Evolutionary conservation across 2,329 filamentous ascomycete species (phyloP), one percentile per base, ranked within the genome.

Genomic region (Arthrobotrys sinensis): DNA sequence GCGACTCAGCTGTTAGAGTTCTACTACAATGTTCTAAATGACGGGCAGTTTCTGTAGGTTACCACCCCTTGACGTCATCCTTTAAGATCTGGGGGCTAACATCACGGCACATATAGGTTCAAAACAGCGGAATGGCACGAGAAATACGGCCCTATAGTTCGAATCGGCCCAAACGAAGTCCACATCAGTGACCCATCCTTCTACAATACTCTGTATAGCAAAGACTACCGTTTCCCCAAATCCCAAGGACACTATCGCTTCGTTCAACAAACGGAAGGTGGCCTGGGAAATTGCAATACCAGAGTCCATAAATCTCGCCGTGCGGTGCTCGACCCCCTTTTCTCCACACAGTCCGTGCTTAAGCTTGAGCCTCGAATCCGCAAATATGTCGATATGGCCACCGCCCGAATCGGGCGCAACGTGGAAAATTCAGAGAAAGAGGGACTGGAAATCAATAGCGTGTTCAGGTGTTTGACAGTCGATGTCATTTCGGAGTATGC

Each of bases 401-500:
- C 46, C 38, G 21, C 57, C 1, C 72, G 72, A 81, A 69, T 82
- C 81, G 43, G 80, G 80, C 1, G 82, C 84, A 75, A 80, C 84
- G 36, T 82, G 83, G 64, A 82, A 82, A 40, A 38, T 2, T 66
- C 67, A 11, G 67, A 62, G 21, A 60, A 67, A 32, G 67, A 72
- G 24, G 75, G 75, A 1, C 67, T 72, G 10, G 75, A 68, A 28
- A 72, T 78, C 21, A 72, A 78, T 21, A 19, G 43, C 3, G 52
- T 78, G 4, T 82, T 85, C 52, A 82, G 83, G 2, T 84, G 82
- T 76, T 82, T 84, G 55, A 82, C 84, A 0, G 79, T 85, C n/a
- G 85, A 85, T 71, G 83, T 83, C 12, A 84, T 85, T 36, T 83
- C 83, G 14, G 82, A 82, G 6, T 85, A 86, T 65, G 85, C 84